Conservation (phyloP, 768 basidiomycete genomes). For the Austroboletus festivus region DNA sequence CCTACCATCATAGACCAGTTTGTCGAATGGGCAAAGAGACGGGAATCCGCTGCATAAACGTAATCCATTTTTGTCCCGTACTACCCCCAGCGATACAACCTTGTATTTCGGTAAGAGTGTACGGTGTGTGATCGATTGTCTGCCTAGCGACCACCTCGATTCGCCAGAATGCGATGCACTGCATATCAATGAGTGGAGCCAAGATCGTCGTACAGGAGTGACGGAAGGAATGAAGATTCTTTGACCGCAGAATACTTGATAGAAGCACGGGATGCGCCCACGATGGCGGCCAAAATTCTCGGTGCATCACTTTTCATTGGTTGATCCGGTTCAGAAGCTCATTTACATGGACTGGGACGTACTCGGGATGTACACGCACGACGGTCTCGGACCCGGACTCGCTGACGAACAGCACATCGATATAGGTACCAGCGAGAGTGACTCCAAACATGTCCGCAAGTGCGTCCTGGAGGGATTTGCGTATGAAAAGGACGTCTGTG, state of each 20-base stretch:
- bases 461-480: conserved; percentile 55
- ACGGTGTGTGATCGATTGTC: no score
- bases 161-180: no score
- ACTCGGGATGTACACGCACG: conserved; percentile 21
- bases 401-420: conserved; percentile 57
- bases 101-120: no score
- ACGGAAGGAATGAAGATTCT: conserved; percentile 32
- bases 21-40: conserved; percentile 60
- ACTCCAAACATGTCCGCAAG: conserved; percentile 54
- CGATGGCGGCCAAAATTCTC: conserved; percentile 26
- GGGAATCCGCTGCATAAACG: conserved; percentile 3
- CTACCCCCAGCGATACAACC: no score
- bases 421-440: conserved; percentile 46
- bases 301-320: conserved; percentile 18
- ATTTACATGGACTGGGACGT: not conserved
- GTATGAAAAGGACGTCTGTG: conserved; percentile 42
- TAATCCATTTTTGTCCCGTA: not conserved
- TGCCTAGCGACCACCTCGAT: no score
- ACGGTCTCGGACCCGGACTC: conserved; percentile 24
- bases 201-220: conserved; percentile 18
- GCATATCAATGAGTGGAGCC: not conserved
- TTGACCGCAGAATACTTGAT: conserved; percentile 22
- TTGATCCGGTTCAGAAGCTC: not conserved
- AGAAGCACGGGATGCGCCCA: conserved; percentile 22
- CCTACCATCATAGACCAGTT: conserved; percentile 86